Conservation (phyloP, 129 eudicot genomes). For the sunflower (Helianthus annuus) region DNA sequence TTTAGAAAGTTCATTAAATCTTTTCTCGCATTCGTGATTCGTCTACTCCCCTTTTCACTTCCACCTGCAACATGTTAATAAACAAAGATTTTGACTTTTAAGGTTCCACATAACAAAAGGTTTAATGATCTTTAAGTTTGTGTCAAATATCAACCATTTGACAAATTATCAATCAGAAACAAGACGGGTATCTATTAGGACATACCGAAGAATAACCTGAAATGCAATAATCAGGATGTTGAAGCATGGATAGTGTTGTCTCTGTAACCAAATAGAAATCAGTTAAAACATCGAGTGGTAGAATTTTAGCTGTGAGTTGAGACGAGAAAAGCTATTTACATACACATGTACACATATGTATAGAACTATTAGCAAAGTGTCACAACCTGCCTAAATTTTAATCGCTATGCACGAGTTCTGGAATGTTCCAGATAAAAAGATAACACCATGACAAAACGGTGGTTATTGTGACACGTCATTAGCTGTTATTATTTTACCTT, state of each 20-base stretch:
- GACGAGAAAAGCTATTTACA: background rate
- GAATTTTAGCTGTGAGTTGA: no score
- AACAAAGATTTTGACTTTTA: background rate
- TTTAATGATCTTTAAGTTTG: no score
- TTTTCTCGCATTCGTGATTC: constrained; percentile 74
- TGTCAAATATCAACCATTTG: background rate
- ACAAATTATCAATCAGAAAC: background rate
- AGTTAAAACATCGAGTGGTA: background rate
- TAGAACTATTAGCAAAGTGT: background rate
- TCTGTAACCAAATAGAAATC: constrained; percentile 48
- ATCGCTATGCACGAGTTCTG: no score
- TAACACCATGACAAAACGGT: background rate
- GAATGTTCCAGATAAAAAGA: background rate
- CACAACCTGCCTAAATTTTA: no score
- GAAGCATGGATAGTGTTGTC: constrained; percentile 70
- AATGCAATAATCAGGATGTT: constrained; percentile 82
- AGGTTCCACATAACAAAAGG: background rate
- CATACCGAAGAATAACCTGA: constrained; percentile 66
- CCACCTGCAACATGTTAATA: constrained; percentile 50
- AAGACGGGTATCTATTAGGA: background rate
- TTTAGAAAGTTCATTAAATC: constrained; percentile 65
- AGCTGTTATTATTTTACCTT: constrained; percentile 42
- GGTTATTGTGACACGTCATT: background rate
- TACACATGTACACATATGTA: background rate
- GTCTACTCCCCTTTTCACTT: constrained; percentile 50